These are phyloP conservation scores for Monosporozyma unispora DNA, from an alignment of 805 yeast species.

Conservation along the genomic window DNA sequence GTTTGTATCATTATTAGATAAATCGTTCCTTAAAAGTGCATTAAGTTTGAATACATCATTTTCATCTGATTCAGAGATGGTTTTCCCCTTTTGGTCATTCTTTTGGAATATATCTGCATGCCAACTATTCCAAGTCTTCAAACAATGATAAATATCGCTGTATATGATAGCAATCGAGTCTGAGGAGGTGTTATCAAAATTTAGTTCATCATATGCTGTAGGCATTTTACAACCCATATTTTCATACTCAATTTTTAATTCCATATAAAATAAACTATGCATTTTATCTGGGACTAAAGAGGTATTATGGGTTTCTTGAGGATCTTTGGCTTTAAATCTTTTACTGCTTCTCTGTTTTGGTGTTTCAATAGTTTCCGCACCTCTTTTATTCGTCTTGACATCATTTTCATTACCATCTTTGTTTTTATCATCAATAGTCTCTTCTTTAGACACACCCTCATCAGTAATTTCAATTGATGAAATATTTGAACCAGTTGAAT, in stretches of 20 bases:
- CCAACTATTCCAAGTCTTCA: slow-evolving; percentile 31
- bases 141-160: slow-evolving; percentile 28
- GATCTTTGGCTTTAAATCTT: slow-evolving; percentile 22
- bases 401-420: slow-evolving; percentile 5
- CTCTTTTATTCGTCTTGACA: slow-evolving; percentile 15
- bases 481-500: slow-evolving; percentile 7
- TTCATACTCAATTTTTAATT: slow-evolving; percentile 6
- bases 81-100: slow-evolving; percentile 9
- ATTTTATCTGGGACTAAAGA: slow-evolving; percentile 1
- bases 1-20: slow-evolving; percentile 10
- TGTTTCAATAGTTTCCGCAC: slow-evolving; percentile 9
- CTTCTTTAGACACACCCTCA: slow-evolving; percentile 12
- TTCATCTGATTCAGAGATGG: slow-evolving; percentile 3
- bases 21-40: slow-evolving; percentile 27
- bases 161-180: not conserved
- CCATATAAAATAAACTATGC: slow-evolving; percentile 16
- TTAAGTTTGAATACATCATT: slow-evolving; percentile 21
- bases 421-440: slow-evolving; percentile 11
- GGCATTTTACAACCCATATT: slow-evolving; percentile 6
- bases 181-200: slow-evolving; percentile 2
- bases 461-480: not conserved
- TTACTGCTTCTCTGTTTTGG: slow-evolving; percentile 33
- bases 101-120: slow-evolving; percentile 26
- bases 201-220: slow-evolving; percentile 3
- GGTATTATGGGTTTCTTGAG: not conserved